A percentile compares a stretch with the other conserved stretches of the same genome.
phyloP scores from a whole-genome alignment of 495 filamentous ascomycete species.

The Neurospora sp. region DNA sequence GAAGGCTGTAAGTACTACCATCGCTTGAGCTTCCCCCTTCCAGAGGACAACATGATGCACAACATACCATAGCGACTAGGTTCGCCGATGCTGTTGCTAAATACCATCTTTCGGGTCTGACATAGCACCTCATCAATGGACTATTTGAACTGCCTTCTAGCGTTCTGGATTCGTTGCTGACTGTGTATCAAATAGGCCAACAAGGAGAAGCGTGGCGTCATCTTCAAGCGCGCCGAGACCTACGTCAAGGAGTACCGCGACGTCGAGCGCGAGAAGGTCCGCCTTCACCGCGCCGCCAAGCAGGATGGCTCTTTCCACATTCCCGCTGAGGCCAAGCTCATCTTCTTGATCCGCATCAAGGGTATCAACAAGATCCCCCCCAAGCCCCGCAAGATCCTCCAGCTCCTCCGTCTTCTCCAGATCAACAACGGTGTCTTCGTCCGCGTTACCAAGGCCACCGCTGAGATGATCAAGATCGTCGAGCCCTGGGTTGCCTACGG shows the following conservation, averaged over 20 bases:
- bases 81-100: slow-evolving; percentile 89
- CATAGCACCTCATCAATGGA: slow-evolving; percentile 19
- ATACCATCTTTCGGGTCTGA: slow-evolving; percentile 99
- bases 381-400: slow-evolving; percentile 99
- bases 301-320: slow-evolving; percentile 90
- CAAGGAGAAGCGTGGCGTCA: slow-evolving; percentile 93
- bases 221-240: slow-evolving; percentile 99
- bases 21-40: slow-evolving; percentile 17
- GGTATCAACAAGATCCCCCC: slow-evolving; percentile 99
- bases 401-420: slow-evolving; percentile 96
- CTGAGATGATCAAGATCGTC: slow-evolving; percentile 95
- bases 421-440: slow-evolving; percentile 99
- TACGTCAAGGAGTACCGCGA: slow-evolving; percentile 99
- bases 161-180: slow-evolving; percentile 26
- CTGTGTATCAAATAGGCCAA: slow-evolving; percentile 50
- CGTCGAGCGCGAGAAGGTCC: slow-evolving; percentile 95
- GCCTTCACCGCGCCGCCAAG: slow-evolving; percentile 78
- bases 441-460: slow-evolving; percentile 92
- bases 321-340: slow-evolving; percentile 86
- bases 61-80: slow-evolving; percentile 86
- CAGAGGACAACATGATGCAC: slow-evolving; percentile 40
- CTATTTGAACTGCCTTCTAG: slow-evolving; percentile 4
- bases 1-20: slow-evolving; percentile 66
- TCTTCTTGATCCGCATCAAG: slow-evolving; percentile 99
- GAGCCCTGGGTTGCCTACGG: slow-evolving; percentile 98